Conservation (phyloP, 768 basidiomycete species). For the Lactarius psammicola region DNA sequence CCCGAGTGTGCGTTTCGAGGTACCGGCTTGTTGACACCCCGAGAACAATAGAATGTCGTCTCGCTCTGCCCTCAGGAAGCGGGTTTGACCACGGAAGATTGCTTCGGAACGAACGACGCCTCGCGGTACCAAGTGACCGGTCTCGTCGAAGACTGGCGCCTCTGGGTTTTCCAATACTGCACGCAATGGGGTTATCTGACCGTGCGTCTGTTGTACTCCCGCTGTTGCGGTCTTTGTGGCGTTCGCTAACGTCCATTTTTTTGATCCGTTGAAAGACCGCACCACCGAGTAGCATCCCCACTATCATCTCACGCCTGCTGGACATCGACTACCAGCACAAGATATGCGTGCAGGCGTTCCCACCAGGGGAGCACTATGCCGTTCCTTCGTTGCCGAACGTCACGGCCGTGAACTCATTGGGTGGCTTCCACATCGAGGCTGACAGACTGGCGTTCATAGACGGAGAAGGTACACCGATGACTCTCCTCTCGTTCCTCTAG, state of each 20-base stretch:
- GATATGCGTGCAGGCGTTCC: slow-evolving; percentile 71
- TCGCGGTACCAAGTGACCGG: slow-evolving; percentile 56
- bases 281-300: slow-evolving; percentile 64
- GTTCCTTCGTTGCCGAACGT: slow-evolving; percentile 78
- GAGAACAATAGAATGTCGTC: slow-evolving; percentile 20
- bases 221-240: background rate
- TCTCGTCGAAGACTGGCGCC: slow-evolving; percentile 74
- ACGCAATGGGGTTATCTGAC: slow-evolving; percentile 96
- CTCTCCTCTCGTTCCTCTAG: background rate
- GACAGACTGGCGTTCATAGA: slow-evolving; percentile 87
- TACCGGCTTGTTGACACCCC: slow-evolving; percentile 39
- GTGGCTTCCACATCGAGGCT: slow-evolving; percentile 78
- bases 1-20: background rate
- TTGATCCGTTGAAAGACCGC: slow-evolving; percentile 50
- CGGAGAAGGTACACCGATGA: slow-evolving; percentile 57
- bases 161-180: slow-evolving; percentile 91
- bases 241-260: background rate
- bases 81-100: slow-evolving; percentile 54
- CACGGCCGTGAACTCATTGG: slow-evolving; percentile 76
- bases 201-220: slow-evolving; percentile 41
- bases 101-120: slow-evolving; percentile 83
- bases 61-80: slow-evolving; percentile 35
- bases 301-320: slow-evolving; percentile 76
- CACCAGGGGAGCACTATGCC: slow-evolving; percentile 68
- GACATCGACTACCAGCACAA: slow-evolving; percentile 67